Conservation (phyloP, 2,329 filamentous ascomycete species). For the Claviceps maximensis region DNA sequence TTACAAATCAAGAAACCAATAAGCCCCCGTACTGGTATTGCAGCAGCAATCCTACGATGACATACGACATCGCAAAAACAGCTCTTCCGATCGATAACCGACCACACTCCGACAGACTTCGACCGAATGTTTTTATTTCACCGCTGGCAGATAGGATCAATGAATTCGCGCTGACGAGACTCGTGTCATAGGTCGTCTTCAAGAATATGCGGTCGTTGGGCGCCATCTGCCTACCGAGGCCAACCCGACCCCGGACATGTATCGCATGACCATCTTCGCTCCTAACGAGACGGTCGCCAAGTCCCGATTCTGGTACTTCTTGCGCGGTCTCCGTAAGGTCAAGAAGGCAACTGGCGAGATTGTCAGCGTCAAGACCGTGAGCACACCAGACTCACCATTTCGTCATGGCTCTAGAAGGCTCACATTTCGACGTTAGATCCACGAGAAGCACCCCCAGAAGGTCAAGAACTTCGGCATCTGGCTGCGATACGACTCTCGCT, state of each 20-base stretch:
- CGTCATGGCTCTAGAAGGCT: not conserved
- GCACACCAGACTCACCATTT: not conserved
- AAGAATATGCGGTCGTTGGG: slow-evolving; percentile 99
- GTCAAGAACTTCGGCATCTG: slow-evolving; percentile 99
- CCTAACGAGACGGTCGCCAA: slow-evolving; percentile 97
- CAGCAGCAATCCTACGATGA: not conserved
- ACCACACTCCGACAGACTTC: not conserved
- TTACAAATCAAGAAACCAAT: not conserved
- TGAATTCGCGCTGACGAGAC: not conserved
- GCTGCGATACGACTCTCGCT: slow-evolving; percentile 99
- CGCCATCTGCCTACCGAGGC: slow-evolving; percentile 96
- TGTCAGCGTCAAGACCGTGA: slow-evolving; percentile 88
- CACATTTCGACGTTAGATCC: slow-evolving; percentile 47
- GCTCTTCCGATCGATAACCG: not conserved
- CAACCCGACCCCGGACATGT: slow-evolving; percentile 95
- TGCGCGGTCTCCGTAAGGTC: slow-evolving; percentile 98
- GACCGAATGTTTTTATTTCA: not conserved
- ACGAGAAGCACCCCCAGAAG: slow-evolving; percentile 97
- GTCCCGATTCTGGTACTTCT: slow-evolving; percentile 99
- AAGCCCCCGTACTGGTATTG: not conserved
- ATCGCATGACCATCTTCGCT: slow-evolving; percentile 99
- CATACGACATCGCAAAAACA: not conserved
- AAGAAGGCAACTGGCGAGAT: slow-evolving; percentile 99
- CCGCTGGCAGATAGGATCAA: too few relatives aligned
- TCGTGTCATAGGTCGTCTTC: slow-evolving; percentile 71